phyloP scores from a whole-genome alignment of 208 protist genomes.

The Trypanosoma caninum region DNA sequence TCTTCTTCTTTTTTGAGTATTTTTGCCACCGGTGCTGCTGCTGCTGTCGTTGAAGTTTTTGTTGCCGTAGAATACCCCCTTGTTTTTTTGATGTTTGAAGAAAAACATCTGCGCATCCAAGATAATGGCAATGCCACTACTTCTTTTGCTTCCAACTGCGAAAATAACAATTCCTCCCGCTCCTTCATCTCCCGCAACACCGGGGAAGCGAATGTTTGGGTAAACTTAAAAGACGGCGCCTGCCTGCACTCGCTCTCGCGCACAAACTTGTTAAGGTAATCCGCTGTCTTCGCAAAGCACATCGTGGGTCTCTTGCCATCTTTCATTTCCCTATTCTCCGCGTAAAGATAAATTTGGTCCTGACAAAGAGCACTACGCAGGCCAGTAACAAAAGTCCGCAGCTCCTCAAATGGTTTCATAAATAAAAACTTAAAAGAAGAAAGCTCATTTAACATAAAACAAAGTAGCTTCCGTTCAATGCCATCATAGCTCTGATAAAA shows the following conservation, averaged over 20 bases:
- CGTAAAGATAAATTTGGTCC: constrained; percentile 52
- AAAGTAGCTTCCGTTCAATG: background rate
- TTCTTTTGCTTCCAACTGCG: too few species aligned
- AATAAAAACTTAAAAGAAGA: constrained; percentile 23
- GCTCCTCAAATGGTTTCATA: constrained; percentile 12
- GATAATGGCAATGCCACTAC: too few species aligned
- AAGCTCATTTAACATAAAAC: constrained; percentile 3
- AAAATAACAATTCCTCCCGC: too few species aligned
- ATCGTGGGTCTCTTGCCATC: background rate
- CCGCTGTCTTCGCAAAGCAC: constrained; percentile 1
- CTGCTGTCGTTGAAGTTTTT: too few species aligned
- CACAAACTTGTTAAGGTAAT: constrained; percentile 7
- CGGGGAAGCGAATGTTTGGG: background rate
- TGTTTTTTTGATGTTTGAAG: too few species aligned
- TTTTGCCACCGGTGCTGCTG: too few species aligned
- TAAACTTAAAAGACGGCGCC: background rate
- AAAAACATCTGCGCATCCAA: too few species aligned
- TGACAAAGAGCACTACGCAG: constrained; percentile 70
- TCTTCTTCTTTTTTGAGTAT: too few species aligned
- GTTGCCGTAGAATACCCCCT: too few species aligned
- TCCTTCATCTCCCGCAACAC: background rate
- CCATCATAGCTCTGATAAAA: background rate
- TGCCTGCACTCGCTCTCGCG: background rate
- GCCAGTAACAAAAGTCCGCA: constrained; percentile 48
- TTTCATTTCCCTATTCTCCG: background rate